Conservation (phyloP, 345 rosid genomes). For the Excoecaria cochinchinensis region DNA sequence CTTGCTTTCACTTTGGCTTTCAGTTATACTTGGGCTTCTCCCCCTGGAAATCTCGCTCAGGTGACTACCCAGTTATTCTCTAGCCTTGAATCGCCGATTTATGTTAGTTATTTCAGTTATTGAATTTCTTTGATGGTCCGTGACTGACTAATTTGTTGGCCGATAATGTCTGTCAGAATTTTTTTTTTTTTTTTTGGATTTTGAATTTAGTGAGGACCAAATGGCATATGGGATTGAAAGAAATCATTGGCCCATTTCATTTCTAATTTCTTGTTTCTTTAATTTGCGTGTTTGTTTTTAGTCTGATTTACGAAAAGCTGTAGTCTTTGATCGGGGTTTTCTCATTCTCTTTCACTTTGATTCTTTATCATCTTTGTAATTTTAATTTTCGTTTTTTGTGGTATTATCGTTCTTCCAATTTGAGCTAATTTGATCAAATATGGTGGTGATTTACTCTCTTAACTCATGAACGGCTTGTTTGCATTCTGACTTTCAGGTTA, state of each 20-base stretch:
- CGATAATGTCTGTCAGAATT: not conserved
- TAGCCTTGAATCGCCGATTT: not conserved
- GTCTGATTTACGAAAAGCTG: conserved; percentile 1
- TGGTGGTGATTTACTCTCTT: not conserved
- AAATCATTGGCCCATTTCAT: not conserved
- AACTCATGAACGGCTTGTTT: not conserved
- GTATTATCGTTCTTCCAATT: not conserved
- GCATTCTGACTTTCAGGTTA: not conserved
- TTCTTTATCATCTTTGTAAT: not conserved
- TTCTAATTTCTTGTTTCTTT: not conserved
- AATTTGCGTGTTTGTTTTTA: conserved; percentile 1
- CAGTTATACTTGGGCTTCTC: not conserved
- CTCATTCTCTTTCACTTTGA: not conserved
- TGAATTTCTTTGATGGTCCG: not conserved
- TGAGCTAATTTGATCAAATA: not conserved
- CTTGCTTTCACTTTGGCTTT: not conserved
- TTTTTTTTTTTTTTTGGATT: not conserved
- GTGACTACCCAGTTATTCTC: not conserved
- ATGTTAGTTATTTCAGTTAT: not conserved
- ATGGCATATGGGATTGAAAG: not conserved
- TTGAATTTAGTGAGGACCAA: not conserved
- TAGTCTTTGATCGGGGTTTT: not conserved
- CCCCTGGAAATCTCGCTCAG: not conserved
- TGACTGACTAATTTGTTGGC: not conserved
- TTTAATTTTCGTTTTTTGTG: not conserved